Evolutionary conservation across 139 green algal species (phyloP), one percentile per base, ranked within the genome.

Genomic region (Klebsormidium nitens): DNA sequence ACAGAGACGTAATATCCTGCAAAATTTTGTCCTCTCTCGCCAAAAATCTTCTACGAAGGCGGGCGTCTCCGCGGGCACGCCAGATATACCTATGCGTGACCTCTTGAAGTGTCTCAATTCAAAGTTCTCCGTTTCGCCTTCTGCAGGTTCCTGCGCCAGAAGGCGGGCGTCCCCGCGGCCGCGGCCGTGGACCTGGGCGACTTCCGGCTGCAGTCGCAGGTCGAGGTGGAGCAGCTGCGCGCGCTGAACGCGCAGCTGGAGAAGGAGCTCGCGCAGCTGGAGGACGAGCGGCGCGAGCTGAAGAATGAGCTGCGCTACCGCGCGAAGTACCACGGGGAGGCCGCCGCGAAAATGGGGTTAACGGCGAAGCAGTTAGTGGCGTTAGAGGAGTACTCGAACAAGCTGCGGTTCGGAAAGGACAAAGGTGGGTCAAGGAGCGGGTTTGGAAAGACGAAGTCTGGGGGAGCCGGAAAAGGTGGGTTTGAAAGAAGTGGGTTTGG

Each of bases 301-400:
- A 84, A 84, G 42, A 78, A 84, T 56, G 85, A 93, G 65, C 74
- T 91, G 47, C 87, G 88, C 65, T 91, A 90, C 80, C 66, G 85
- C 6, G 84, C 83, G 59, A 93, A 91, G 79, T 89, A 83, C 74
- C 81, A 90, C 47, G 86, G 87, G 0, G 69, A 84, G 69, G 32
- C 76, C 26, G 86, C 87, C 38, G 61, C 87, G 23, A 72, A 86
- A 37, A 69, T 89, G 76, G 84, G 82, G 28, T 73, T 91, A 28
- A 82, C 61, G 1, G 74, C 82, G 19, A 82, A 85, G 38, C 86
- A 91, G 83, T 77, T 91, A 60, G 71, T 83, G 66, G 73, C 87
- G 74, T 50, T 90, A 52, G 86, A 90, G 67, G 59, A 88, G 66
- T 89, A 82, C 57, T 84, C 84, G 11, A 85, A 93, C 32, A 59